Percentiles rank a stretch among this genome's conserved stretches.
These are phyloP conservation scores for Geotrichum siamense DNA, from an alignment of 1,139 yeast species.

Conservation along the genomic window DNA sequence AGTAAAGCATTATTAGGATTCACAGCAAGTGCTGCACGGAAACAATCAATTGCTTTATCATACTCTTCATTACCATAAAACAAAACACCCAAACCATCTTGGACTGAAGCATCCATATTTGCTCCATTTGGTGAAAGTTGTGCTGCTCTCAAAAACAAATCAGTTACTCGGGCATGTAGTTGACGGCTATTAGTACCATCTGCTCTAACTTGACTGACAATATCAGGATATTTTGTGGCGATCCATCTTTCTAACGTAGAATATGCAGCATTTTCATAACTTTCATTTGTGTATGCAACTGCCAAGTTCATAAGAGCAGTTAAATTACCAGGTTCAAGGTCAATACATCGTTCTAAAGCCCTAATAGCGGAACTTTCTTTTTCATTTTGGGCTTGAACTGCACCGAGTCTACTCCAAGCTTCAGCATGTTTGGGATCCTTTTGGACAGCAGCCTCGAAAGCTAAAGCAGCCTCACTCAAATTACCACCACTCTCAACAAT, in stretches of 20 bases:
- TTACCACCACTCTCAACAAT: slow-evolving; percentile 97
- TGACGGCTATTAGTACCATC: slow-evolving; percentile 62
- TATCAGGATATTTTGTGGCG: slow-evolving; percentile 80
- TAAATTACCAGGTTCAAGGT: slow-evolving; percentile 69
- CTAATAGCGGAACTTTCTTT: slow-evolving; percentile 90
- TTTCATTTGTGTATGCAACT: slow-evolving; percentile 91
- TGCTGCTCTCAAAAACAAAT: slow-evolving; percentile 75
- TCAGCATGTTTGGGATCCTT: slow-evolving; percentile 68
- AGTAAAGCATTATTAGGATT: slow-evolving; percentile 82
- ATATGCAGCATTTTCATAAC: slow-evolving; percentile 93
- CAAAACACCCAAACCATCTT: slow-evolving; percentile 85
- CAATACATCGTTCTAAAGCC: slow-evolving; percentile 82
- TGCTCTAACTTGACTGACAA: slow-evolving; percentile 54
- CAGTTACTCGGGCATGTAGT: slow-evolving; percentile 72
- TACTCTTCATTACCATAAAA: slow-evolving; percentile 92
- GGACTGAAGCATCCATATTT: slow-evolving; percentile 88
- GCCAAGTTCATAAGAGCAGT: slow-evolving; percentile 84
- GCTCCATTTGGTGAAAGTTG: slow-evolving; percentile 78
- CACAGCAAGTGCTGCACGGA: slow-evolving; percentile 77
- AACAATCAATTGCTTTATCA: slow-evolving; percentile 90
- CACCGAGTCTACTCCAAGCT: slow-evolving; percentile 91
- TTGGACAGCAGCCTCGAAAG: slow-evolving; percentile 94
- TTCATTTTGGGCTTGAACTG: slow-evolving; percentile 94
- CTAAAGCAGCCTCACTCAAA: slow-evolving; percentile 87
- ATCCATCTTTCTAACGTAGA: slow-evolving; percentile 93